Conservation (phyloP, 2,329 filamentous ascomycete species). For the Pseudogymnoascus pannorum region DNA sequence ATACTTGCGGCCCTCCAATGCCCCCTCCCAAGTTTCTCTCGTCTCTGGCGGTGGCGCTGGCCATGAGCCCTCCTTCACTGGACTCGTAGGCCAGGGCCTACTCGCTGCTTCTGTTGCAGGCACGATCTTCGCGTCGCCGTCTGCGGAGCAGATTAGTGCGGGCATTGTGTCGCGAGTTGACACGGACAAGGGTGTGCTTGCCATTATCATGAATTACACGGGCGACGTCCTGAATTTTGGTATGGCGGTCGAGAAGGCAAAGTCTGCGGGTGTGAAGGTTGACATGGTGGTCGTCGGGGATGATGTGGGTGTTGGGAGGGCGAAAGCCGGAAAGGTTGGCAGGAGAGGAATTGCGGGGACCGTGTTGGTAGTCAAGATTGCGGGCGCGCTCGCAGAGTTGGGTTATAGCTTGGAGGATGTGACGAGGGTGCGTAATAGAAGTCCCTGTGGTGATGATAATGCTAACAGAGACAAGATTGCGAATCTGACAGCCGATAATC, state of each 20-base stretch:
- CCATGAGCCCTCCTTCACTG: slow-evolving; percentile 82
- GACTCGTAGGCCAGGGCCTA: slow-evolving; percentile 75
- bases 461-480: slow-evolving; percentile 34
- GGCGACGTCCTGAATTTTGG: slow-evolving; percentile 88
- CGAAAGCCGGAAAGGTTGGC: slow-evolving; percentile 83
- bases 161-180: slow-evolving; percentile 69
- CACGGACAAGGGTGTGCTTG: slow-evolving; percentile 64
- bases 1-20: slow-evolving; percentile 57
- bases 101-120: slow-evolving; percentile 77
- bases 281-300: slow-evolving; percentile 92
- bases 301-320: slow-evolving; percentile 80
- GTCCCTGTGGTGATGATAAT: no score
- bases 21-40: slow-evolving; percentile 62
- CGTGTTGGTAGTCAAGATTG: slow-evolving; percentile 84
- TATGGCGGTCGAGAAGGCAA: slow-evolving; percentile 86
- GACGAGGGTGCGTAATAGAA: slow-evolving; percentile 41
- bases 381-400: slow-evolving; percentile 70
- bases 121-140: slow-evolving; percentile 78
- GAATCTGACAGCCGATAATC: slow-evolving; percentile 62
- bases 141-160: slow-evolving; percentile 72
- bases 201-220: slow-evolving; percentile 96
- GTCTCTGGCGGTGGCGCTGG: slow-evolving; percentile 84
- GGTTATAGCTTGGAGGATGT: slow-evolving; percentile 65
- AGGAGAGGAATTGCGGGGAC: slow-evolving; percentile 86
- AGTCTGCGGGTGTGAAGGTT: slow-evolving; percentile 65